A percentile compares a stretch with the other conserved stretches of the same genome.
These are phyloP conservation scores for Dioscorea cayenensis DNA, from an alignment of 116 monocot species.

Conservation along the genomic window DNA sequence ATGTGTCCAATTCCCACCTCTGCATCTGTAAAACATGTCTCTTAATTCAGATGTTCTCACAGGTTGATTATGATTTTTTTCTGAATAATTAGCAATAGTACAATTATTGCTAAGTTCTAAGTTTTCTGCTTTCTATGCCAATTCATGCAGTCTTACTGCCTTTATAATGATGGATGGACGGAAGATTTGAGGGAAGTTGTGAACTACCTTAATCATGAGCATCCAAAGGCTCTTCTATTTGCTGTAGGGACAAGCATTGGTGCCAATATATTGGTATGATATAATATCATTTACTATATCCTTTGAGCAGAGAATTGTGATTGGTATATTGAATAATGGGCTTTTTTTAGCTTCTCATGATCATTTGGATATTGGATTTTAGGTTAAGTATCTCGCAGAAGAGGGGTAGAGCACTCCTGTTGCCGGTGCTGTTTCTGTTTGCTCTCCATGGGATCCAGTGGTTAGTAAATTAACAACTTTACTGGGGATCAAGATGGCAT, in stretches of 20 bases:
- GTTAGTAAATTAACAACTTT: slow-evolving; percentile 33
- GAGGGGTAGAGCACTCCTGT: slow-evolving; percentile 82
- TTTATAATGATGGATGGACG: slow-evolving; percentile 98
- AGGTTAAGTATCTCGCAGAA: slow-evolving; percentile 99
- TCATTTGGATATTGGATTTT: neutral
- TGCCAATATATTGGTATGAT: slow-evolving; percentile 83
- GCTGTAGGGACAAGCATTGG: slow-evolving; percentile 95
- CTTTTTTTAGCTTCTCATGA: neutral
- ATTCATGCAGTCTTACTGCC: slow-evolving; percentile 67
- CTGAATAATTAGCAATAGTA: neutral
- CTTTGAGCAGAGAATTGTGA: too few relatives aligned
- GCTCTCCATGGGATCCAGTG: slow-evolving; percentile 97
- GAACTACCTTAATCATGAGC: slow-evolving; percentile 72
- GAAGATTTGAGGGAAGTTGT: slow-evolving; percentile 82
- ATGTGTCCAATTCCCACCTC: neutral
- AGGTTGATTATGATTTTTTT: neutral
- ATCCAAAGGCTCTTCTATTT: slow-evolving; percentile 69
- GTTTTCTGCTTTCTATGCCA: neutral
- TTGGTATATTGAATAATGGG: neutral
- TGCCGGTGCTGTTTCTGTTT: slow-evolving; percentile 87
- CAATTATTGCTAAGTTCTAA: neutral
- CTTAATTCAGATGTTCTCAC: too few relatives aligned
- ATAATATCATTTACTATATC: too few relatives aligned
- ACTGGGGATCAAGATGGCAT: neutral
- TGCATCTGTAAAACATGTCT: neutral